Evolutionary conservation across 2,329 filamentous ascomycete species (phyloP).

Genomic region (Scleromitrula shiraiana): DNA sequence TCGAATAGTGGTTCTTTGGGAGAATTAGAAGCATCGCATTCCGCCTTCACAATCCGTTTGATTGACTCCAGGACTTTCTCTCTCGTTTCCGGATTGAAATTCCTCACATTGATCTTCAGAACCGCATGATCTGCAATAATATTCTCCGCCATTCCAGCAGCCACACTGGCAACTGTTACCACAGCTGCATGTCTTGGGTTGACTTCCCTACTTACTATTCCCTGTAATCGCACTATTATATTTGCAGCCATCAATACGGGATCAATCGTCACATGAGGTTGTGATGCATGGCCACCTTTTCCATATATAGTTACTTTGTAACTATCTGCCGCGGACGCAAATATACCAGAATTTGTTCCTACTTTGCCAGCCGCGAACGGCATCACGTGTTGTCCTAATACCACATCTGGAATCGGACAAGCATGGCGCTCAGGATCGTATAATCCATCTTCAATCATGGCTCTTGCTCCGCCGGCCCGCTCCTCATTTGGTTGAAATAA

Average conservation of each 20-base stretch:
- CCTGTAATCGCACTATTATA: slow-evolving; percentile 35
- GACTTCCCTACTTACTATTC: slow-evolving; percentile 34
- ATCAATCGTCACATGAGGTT: slow-evolving; percentile 38
- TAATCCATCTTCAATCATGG: slow-evolving; percentile 53
- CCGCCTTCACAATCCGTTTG: slow-evolving; percentile 43
- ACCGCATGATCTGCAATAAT: slow-evolving; percentile 37
- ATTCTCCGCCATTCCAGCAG: slow-evolving; percentile 37
- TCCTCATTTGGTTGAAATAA: slow-evolving; percentile 65
- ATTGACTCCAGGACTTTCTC: slow-evolving; percentile 33
- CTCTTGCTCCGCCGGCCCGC: slow-evolving; percentile 50
- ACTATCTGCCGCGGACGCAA: slow-evolving; percentile 32
- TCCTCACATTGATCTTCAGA: slow-evolving; percentile 36
- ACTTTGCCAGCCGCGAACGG: slow-evolving; percentile 31
- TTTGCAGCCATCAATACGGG: slow-evolving; percentile 38
- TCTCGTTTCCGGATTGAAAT: slow-evolving; percentile 28
- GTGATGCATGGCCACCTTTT: slow-evolving; percentile 35
- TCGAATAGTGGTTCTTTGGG: slow-evolving; percentile 23
- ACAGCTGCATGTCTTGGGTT: slow-evolving; percentile 35
- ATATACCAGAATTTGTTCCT: slow-evolving; percentile 27
- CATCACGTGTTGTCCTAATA: slow-evolving; percentile 48
- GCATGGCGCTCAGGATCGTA: slow-evolving; percentile 35
- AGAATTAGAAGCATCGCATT: slow-evolving; percentile 37
- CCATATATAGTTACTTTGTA: slow-evolving; percentile 35
- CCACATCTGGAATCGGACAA: slow-evolving; percentile 46
- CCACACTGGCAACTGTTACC: slow-evolving; percentile 37